phyloP scores from a whole-genome alignment of 345 rosid genomes.

The Murraya koenigii region DNA sequence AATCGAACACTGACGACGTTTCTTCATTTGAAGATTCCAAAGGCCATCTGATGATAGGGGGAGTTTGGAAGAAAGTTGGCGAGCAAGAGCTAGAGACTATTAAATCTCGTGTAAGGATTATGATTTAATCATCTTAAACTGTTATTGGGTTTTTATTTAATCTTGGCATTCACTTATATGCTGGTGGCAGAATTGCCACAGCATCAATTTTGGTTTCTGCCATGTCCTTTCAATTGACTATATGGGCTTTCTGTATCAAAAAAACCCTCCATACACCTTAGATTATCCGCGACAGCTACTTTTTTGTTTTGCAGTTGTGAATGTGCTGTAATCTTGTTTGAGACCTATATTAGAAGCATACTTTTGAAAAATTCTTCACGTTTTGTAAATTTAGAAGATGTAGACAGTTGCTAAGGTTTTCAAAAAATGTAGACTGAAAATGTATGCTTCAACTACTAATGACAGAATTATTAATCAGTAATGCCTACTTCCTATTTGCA shows the following conservation, averaged over 20 bases:
- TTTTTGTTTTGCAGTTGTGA: no score
- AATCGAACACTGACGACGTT: slow-evolving; percentile 9
- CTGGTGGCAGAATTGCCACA: background rate
- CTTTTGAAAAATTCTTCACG: no score
- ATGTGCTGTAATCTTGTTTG: no score
- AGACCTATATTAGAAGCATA: no score
- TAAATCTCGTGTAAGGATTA: slow-evolving; percentile 42
- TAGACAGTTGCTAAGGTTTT: no score
- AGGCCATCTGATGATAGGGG: slow-evolving; percentile 50
- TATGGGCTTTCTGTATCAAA: background rate
- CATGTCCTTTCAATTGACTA: background rate
- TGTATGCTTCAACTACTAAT: no score
- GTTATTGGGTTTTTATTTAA: background rate
- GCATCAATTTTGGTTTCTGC: background rate
- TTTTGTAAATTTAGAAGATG: no score
- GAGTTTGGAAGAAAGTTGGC: slow-evolving; percentile 52
- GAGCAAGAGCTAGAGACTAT: slow-evolving; percentile 40
- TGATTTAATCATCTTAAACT: slow-evolving; percentile 22
- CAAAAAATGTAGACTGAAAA: no score
- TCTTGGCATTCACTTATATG: background rate
- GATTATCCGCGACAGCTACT: no score
- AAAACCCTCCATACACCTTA: no score
- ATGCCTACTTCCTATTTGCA: no score
- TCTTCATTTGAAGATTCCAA: slow-evolving; percentile 13
- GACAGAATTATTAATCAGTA: no score